Evolutionary conservation across 1,284 basidiomycete species (phyloP).

Genomic region (Fomes fomentarius): DNA sequence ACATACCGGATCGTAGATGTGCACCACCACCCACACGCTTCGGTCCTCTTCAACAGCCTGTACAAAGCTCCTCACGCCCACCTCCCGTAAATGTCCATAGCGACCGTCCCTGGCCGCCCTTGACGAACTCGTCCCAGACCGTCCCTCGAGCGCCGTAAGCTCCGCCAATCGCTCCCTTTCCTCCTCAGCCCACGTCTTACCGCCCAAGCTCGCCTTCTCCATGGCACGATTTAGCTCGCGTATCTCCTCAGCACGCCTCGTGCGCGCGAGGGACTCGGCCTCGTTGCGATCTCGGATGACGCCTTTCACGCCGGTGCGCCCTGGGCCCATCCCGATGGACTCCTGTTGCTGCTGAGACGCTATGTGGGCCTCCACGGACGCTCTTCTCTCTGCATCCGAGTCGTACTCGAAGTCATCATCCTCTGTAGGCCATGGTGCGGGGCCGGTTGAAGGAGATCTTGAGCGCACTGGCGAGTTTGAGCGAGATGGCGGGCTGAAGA

Average conservation of each 20-base stretch:
- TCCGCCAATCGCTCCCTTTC: slow-evolving; percentile 54
- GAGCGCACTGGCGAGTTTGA: slow-evolving; percentile 54
- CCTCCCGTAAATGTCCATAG: slow-evolving; percentile 84
- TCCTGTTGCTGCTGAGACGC: slow-evolving; percentile 34
- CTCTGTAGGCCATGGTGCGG: slow-evolving; percentile 34
- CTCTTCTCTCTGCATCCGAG: slow-evolving; percentile 43
- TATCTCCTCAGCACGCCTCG: slow-evolving; percentile 51
- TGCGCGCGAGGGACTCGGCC: slow-evolving; percentile 54
- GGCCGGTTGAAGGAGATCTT: slow-evolving; percentile 48
- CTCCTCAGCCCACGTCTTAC: slow-evolving; percentile 73
- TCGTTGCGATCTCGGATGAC: slow-evolving; percentile 80
- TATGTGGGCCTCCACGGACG: slow-evolving; percentile 29
- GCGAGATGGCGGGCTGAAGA: slow-evolving; percentile 57
- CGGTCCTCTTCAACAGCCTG: slow-evolving; percentile 77
- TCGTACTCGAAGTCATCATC: slow-evolving; percentile 50
- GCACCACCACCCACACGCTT: slow-evolving; percentile 78
- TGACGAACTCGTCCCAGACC: slow-evolving; percentile 38
- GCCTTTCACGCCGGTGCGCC: slow-evolving; percentile 82
- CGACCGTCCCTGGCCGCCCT: slow-evolving; percentile 52
- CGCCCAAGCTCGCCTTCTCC: slow-evolving; percentile 64
- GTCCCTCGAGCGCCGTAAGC: slow-evolving; percentile 31
- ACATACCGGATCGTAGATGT: slow-evolving; percentile 82
- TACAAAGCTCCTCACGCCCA: slow-evolving; percentile 75
- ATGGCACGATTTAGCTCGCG: slow-evolving; percentile 54
- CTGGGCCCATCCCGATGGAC: slow-evolving; percentile 82